Conservation (phyloP, 306 rosid genomes). For the Astragalus membranaceus region DNA sequence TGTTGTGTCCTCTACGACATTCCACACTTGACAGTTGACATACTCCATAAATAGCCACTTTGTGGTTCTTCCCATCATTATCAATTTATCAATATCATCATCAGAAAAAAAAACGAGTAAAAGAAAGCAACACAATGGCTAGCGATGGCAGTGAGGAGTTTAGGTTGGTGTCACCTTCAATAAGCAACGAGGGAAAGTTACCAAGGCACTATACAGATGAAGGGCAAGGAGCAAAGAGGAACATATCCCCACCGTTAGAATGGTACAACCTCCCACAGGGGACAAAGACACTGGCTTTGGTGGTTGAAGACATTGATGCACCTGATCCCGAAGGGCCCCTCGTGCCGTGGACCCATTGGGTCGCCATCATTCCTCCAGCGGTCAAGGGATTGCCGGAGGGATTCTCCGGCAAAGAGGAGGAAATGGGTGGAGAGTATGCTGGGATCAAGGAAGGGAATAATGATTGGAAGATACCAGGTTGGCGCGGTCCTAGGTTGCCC, state of each 20-base stretch:
- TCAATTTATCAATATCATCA: too few relatives aligned
- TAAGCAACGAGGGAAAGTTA: constrained; percentile 51
- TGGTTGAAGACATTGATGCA: constrained; percentile 77
- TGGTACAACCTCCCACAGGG: constrained; percentile 77
- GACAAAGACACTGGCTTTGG: constrained; percentile 54
- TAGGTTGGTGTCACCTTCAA: constrained; percentile 47
- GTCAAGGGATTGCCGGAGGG: constrained; percentile 69
- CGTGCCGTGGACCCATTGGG: constrained; percentile 82
- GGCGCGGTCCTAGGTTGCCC: constrained; percentile 68
- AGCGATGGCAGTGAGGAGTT: constrained; percentile 50
- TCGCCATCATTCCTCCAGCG: constrained; percentile 45
- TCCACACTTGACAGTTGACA: too few relatives aligned
- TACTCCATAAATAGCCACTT: not conserved
- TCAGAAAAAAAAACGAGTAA: too few relatives aligned
- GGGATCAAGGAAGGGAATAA: constrained; percentile 55
- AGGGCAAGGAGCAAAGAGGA: constrained; percentile 74
- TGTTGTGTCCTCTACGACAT: too few relatives aligned
- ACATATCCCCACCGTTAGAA: constrained; percentile 77
- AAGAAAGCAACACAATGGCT: too few relatives aligned
- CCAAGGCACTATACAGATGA: constrained; percentile 60
- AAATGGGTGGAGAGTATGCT: constrained; percentile 39
- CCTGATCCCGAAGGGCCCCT: constrained; percentile 50
- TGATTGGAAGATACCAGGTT: constrained; percentile 66
- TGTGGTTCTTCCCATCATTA: not conserved
- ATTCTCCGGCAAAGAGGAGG: constrained; percentile 58